Evolutionary conservation across 2,329 filamentous ascomycete genomes (phyloP).

Genomic region (Penicillium capsulatum): DNA sequence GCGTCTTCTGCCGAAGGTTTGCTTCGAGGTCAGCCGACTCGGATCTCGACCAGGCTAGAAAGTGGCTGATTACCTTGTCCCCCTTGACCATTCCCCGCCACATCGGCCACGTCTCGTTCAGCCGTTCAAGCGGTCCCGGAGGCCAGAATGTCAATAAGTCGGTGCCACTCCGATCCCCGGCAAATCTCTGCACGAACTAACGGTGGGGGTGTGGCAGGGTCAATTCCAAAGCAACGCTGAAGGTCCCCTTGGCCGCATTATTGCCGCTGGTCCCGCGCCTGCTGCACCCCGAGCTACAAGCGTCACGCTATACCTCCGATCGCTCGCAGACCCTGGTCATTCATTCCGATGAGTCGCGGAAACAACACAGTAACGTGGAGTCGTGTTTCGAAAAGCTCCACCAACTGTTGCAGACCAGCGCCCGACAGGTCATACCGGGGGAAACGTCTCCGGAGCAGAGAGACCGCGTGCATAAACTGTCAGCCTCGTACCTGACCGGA

Average conservation of each 20-base stretch:
- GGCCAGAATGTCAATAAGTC: slow-evolving; percentile 69
- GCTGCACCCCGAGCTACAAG: slow-evolving; percentile 50
- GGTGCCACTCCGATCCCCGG: slow-evolving; percentile 23
- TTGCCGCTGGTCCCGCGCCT: slow-evolving; percentile 52
- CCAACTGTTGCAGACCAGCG: slow-evolving; percentile 51
- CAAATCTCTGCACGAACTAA: slow-evolving; percentile 8
- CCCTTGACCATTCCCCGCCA: slow-evolving; percentile 53
- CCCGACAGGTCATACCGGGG: slow-evolving; percentile 52
- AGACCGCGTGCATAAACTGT: slow-evolving; percentile 53
- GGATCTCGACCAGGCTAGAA: slow-evolving; percentile 43
- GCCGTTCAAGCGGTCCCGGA: slow-evolving; percentile 60
- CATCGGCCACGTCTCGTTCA: slow-evolving; percentile 58
- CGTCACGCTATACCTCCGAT: slow-evolving; percentile 54
- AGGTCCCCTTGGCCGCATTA: slow-evolving; percentile 51
- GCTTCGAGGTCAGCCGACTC: slow-evolving; percentile 23
- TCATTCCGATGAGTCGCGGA: slow-evolving; percentile 60
- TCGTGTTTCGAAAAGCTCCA: slow-evolving; percentile 57
- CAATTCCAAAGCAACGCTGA: slow-evolving; percentile 63
- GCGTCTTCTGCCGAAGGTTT: slow-evolving; percentile 22
- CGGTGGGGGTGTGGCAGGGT: slow-evolving; percentile 45
- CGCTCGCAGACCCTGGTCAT: slow-evolving; percentile 55
- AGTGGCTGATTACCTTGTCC: slow-evolving; percentile 55
- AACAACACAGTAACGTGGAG: slow-evolving; percentile 57
- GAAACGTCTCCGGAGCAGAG: slow-evolving; percentile 56
- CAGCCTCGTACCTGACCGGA: slow-evolving; percentile 22